Percentiles rank a stretch among this genome's conserved stretches.
Evolutionary conservation across 345 rosid genomes (phyloP).

Genomic region (Lagerstroemia speciosa): DNA sequence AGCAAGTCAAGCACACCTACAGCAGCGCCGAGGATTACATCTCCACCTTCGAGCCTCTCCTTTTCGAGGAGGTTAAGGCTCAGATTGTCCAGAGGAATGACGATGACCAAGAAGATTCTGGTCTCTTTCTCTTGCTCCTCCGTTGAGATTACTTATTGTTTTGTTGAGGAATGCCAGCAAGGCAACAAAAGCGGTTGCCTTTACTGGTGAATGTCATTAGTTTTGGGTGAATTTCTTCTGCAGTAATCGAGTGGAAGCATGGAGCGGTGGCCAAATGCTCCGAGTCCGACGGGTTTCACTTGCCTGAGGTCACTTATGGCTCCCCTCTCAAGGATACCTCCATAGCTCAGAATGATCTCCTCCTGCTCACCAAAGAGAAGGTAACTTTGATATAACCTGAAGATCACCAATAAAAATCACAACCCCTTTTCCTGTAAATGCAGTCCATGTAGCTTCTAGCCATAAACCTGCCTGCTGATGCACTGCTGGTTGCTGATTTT

Average conservation of each 20-base stretch:
- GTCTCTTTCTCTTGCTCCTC: constrained; percentile 7
- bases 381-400: constrained; percentile 15
- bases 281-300: constrained; percentile 71
- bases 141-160: background rate
- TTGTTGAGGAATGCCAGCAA: background rate
- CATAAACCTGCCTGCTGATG: background rate
- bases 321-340: constrained; percentile 42
- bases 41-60: constrained; percentile 73
- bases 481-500: background rate
- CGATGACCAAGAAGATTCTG: constrained; percentile 64
- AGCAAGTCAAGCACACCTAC: constrained; percentile 54
- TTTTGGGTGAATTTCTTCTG: constrained; percentile 5
- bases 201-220: background rate
- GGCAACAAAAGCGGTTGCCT: background rate
- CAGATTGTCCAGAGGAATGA: constrained; percentile 70
- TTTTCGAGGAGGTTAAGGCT: constrained; percentile 91
- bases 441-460: background rate
- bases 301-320: constrained; percentile 36
- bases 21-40: constrained; percentile 68
- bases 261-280: constrained; percentile 63
- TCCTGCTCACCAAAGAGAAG: constrained; percentile 70
- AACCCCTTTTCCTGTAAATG: no score
- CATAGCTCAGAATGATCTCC: constrained; percentile 68
- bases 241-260: constrained; percentile 51
- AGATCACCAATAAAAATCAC: background rate